These are phyloP conservation scores for Chlorella variabilis DNA, from an alignment of 163 green algal species.

Conservation along the genomic window DNA sequence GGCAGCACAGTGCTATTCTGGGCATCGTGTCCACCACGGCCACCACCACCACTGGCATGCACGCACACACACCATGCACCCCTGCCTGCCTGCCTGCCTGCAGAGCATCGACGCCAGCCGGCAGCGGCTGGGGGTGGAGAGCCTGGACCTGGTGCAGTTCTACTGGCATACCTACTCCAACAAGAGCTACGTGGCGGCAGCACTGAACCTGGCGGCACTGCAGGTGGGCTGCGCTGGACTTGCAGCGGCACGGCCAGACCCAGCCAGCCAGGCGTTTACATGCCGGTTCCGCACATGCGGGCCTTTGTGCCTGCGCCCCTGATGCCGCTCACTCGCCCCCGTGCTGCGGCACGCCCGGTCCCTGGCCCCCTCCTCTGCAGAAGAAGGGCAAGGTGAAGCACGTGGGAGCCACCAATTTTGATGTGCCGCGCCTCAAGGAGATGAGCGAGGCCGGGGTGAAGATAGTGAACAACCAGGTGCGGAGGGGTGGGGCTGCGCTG, in stretches of 20 bases:
- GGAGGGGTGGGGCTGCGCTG: not conserved
- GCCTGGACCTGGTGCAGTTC: slow-evolving; percentile 75
- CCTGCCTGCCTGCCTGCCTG: not conserved
- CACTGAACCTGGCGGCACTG: slow-evolving; percentile 65
- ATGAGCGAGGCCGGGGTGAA: slow-evolving; percentile 76
- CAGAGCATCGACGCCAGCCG: slow-evolving; percentile 38
- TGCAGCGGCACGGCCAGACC: not conserved
- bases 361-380: slow-evolving; percentile 37
- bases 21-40: too few relatives aligned
- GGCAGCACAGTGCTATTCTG: too few relatives aligned
- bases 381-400: slow-evolving; percentile 63
- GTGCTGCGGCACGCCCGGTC: too few relatives aligned
- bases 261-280: too few relatives aligned
- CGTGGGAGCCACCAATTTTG: slow-evolving; percentile 89
- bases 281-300: too few relatives aligned
- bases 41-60: too few relatives aligned
- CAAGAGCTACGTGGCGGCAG: slow-evolving; percentile 68
- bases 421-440: slow-evolving; percentile 67
- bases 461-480: slow-evolving; percentile 76
- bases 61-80: not conserved
- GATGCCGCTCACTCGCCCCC: too few relatives aligned
- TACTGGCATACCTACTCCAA: slow-evolving; percentile 82
- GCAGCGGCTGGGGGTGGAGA: slow-evolving; percentile 27
- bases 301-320: too few relatives aligned
- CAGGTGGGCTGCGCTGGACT: not conserved